Evolutionary conservation across 2,329 filamentous ascomycete species (phyloP).

Genomic region (Sodiomyces alkalinus): DNA sequence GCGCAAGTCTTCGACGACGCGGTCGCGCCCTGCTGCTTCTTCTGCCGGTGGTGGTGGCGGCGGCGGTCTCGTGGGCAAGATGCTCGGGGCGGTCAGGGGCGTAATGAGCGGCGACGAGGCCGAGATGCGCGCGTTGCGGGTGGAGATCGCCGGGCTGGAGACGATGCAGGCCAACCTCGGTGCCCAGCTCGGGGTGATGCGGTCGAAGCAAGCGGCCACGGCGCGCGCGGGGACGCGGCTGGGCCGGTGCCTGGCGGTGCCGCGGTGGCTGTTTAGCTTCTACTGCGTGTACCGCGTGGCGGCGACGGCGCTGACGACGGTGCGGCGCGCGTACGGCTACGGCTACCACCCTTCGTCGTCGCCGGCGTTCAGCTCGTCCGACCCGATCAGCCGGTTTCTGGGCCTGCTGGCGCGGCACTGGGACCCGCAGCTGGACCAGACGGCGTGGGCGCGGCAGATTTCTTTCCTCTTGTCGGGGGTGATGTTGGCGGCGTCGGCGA

Average conservation of each 20-base stretch:
- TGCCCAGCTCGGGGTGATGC: slow-evolving; percentile 47
- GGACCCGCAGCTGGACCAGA: slow-evolving; percentile 68
- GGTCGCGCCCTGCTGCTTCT: slow-evolving; percentile 21
- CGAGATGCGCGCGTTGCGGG: slow-evolving; percentile 44
- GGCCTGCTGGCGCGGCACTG: slow-evolving; percentile 70
- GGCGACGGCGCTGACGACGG: slow-evolving; percentile 52
- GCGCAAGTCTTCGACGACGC: slow-evolving; percentile 33
- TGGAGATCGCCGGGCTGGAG: slow-evolving; percentile 68
- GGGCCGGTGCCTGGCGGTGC: slow-evolving; percentile 48
- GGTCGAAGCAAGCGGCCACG: slow-evolving; percentile 46
- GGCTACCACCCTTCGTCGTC: too few species aligned
- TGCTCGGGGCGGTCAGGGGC: slow-evolving; percentile 56
- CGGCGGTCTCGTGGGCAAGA: slow-evolving; percentile 53
- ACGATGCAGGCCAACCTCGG: slow-evolving; percentile 63
- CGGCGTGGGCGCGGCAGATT: slow-evolving; percentile 72
- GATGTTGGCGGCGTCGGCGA: slow-evolving; percentile 69
- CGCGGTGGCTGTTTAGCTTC: slow-evolving; percentile 53
- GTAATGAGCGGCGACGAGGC: slow-evolving; percentile 42
- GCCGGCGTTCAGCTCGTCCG: slow-evolving; percentile 46
- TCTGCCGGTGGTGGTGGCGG: slow-evolving; percentile 1
- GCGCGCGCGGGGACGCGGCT: slow-evolving; percentile 50
- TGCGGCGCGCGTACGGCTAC: slow-evolving; percentile 46
- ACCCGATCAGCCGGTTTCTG: slow-evolving; percentile 73
- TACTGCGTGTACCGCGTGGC: slow-evolving; percentile 78
- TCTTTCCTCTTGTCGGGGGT: slow-evolving; percentile 71